phyloP scores from a whole-genome alignment of 495 filamentous ascomycete genomes.

The Penicillium tannophilum region DNA sequence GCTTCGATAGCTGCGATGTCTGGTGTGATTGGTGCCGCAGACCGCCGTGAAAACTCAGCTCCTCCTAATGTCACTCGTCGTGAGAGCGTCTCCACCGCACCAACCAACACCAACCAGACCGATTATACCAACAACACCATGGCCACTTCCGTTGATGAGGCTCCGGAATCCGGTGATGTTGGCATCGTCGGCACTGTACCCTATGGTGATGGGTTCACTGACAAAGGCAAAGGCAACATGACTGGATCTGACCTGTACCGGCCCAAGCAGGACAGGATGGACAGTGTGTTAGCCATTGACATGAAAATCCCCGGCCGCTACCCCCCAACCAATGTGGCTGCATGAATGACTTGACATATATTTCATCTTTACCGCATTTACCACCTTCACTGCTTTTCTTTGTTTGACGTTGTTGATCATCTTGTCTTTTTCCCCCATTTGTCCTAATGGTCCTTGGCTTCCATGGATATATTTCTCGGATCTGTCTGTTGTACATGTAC shows the following conservation, averaged over 20 bases:
- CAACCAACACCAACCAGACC: slow-evolving; percentile 40
- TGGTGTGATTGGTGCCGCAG: slow-evolving; percentile 23
- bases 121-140: slow-evolving; percentile 41
- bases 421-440: background rate
- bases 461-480: slow-evolving; percentile 2
- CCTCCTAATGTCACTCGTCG: slow-evolving; percentile 32
- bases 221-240: slow-evolving; percentile 3
- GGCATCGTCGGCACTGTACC: slow-evolving; percentile 6
- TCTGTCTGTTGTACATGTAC: slow-evolving; percentile 11
- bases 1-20: slow-evolving; percentile 26
- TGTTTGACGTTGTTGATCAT: background rate
- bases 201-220: slow-evolving; percentile 10
- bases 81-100: slow-evolving; percentile 43
- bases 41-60: slow-evolving; percentile 32
- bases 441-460: background rate
- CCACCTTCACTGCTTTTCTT: background rate
- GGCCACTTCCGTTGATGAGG: slow-evolving; percentile 41
- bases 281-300: slow-evolving; percentile 37
- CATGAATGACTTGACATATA: slow-evolving; percentile 20
- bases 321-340: slow-evolving; percentile 37
- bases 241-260: slow-evolving; percentile 18
- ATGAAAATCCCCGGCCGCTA: slow-evolving; percentile 44
- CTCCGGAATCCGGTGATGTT: background rate
- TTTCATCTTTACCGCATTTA: slow-evolving; percentile 12
- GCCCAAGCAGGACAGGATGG: slow-evolving; percentile 33